These are phyloP conservation scores for Botryobasidium botryosum DNA, from an alignment of 768 basidiomycete genomes.

Conservation along the genomic window DNA sequence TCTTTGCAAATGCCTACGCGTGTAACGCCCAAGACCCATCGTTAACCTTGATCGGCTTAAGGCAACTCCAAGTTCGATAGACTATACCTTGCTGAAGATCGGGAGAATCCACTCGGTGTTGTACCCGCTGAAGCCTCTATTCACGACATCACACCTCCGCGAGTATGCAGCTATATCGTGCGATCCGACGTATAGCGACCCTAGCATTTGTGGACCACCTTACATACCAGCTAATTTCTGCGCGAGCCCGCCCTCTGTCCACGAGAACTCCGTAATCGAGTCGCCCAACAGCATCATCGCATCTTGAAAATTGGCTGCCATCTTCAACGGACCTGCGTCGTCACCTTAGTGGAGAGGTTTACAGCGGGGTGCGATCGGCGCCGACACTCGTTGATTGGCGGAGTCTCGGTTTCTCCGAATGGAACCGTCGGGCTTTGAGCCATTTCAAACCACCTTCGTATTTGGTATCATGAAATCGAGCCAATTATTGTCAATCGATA, in stretches of 20 bases:
- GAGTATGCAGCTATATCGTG: conserved; percentile 45
- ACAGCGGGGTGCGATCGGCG: no score
- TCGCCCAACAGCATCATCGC: conserved; percentile 65
- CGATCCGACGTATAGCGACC: conserved; percentile 8
- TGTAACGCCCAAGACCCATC: no score
- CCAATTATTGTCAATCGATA: no score
- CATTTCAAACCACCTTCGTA: no score
- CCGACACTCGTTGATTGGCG: no score
- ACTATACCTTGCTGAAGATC: conserved; percentile 55
- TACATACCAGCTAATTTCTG: conserved; percentile 46
- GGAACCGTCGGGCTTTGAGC: no score
- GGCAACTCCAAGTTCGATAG: no score
- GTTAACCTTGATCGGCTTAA: no score
- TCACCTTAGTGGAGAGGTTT: no score
- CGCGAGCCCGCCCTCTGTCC: conserved; percentile 44
- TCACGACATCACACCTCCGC: conserved; percentile 70
- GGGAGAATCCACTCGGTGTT: conserved; percentile 77
- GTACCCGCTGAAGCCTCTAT: conserved; percentile 73
- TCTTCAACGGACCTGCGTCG: no score
- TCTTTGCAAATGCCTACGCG: conserved; percentile 41
- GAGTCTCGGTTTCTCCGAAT: no score
- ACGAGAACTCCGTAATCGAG: conserved; percentile 58
- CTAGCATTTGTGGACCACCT: not conserved
- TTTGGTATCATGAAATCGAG: no score
- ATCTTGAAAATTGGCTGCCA: conserved; percentile 25